Evolutionary conservation across 1,139 yeast species (phyloP), one percentile per base, ranked within the genome.

Genomic region (Yamadazyma sp.): DNA sequence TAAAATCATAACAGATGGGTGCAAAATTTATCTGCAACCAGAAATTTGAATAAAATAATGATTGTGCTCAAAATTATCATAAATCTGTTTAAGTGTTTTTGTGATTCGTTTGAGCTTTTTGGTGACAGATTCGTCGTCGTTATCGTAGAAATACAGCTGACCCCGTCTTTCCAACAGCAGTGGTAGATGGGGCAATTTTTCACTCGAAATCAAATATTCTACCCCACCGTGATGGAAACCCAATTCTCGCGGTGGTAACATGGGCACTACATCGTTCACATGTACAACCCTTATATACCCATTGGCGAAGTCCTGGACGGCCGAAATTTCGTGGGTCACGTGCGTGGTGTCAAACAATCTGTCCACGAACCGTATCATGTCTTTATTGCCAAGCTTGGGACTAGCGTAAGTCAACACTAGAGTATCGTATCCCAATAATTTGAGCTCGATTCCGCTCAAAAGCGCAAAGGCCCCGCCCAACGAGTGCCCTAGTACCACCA

Each of bases 401-500:
- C 78, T 68, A 2, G 83, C 90, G 58, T 64, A 78, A 0, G 82
- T 70, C 7, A 82, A 59, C 1, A 82, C 76, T 29, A 73, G 54
- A 0, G 84, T 82, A 5, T 67, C 56, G 39, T 61, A 64, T 0
- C 85, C 86, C 50, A 74, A 48, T 7, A 74, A 46, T 43, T 66
- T 64, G 40, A 78, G 65, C 51, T 83, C 89, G 15, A 80, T 64
- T 0, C 84, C 89, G 10, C 78, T 70, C 29, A 85, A 58, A n/a
- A 70, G 57, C 0, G 88, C 82, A 39, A 82, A 59, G 0, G 88
- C 88, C 3, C 84, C 92, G 1, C 92, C 94, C 23, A 84, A 57
- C 0, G 90, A 84, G 59, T 84, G 92, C 0, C 92, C 92, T 2
- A 78, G 62, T 3, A 82, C 67, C 4, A 74, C 67, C 13, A 82